Conservation (phyloP, 306 rosid species). For the Trifolium repens region DNA sequence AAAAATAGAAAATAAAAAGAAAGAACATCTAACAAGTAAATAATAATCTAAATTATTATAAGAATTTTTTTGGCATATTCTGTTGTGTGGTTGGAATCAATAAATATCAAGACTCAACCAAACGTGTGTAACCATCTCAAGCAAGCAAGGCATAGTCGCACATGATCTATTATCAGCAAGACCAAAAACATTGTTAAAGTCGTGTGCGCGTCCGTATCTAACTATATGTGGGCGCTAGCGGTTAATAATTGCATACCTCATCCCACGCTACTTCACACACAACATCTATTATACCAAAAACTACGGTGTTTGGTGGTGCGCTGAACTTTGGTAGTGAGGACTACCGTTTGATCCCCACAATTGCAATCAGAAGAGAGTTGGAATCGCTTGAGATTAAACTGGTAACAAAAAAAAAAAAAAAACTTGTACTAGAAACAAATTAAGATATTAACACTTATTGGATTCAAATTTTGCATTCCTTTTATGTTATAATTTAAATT, state of each 20-base stretch:
- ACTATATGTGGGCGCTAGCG: not conserved
- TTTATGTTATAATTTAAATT: too few relatives aligned
- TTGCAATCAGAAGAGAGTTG: too few relatives aligned
- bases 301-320: too few relatives aligned
- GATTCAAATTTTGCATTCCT: too few relatives aligned
- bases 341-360: too few relatives aligned
- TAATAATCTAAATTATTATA: not conserved
- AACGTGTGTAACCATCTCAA: slow-evolving; percentile 41
- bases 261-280: not conserved
- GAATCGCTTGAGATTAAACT: too few relatives aligned
- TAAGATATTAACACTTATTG: not conserved
- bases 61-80: not conserved
- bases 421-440: not conserved
- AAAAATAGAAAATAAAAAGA: too few relatives aligned
- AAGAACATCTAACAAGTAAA: too few relatives aligned
- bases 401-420: not conserved
- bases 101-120: not conserved
- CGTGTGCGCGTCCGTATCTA: not conserved
- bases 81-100: slow-evolving; percentile 2
- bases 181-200: not conserved
- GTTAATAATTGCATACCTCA: not conserved
- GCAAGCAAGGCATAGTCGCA: slow-evolving; percentile 47
- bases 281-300: too few relatives aligned
- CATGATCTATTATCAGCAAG: too few relatives aligned
- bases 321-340: too few relatives aligned